phyloP scores from a whole-genome alignment of 1,139 yeast species.

The Lodderomyces parapsilosis region DNA sequence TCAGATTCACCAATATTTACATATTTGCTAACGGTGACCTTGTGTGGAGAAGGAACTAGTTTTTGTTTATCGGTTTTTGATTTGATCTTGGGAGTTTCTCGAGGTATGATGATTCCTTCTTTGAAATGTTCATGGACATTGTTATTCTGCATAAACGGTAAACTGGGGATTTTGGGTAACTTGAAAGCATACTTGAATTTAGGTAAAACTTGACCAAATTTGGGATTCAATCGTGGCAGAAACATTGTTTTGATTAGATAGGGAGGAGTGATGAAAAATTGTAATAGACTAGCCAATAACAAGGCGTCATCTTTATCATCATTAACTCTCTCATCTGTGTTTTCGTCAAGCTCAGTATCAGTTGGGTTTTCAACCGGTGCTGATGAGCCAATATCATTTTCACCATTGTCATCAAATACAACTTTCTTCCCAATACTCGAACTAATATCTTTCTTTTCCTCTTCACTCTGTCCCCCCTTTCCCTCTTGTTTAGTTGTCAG shows the following conservation, averaged over 20 bases:
- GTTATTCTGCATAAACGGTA: slow-evolving; percentile 69
- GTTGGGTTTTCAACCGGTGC: background rate
- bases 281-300: slow-evolving; percentile 68
- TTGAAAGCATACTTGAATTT: slow-evolving; percentile 66
- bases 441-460: slow-evolving; percentile 20
- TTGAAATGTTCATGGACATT: slow-evolving; percentile 34
- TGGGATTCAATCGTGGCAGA: slow-evolving; percentile 26
- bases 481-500: slow-evolving; percentile 17
- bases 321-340: background rate
- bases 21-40: slow-evolving; percentile 51
- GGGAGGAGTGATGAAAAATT: slow-evolving; percentile 84
- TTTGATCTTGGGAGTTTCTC: slow-evolving; percentile 41
- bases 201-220: slow-evolving; percentile 11
- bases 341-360: background rate
- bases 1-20: slow-evolving; percentile 70
- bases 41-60: slow-evolving; percentile 43
- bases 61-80: slow-evolving; percentile 33
- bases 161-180: slow-evolving; percentile 67
- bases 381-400: slow-evolving; percentile 8
- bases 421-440: slow-evolving; percentile 31
- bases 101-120: slow-evolving; percentile 74
- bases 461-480: slow-evolving; percentile 15
- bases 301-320: slow-evolving; percentile 38
- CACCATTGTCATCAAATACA: slow-evolving; percentile 31
- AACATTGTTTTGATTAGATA: slow-evolving; percentile 69